Percentiles rank a stretch among this genome's conserved stretches.
phyloP scores from a whole-genome alignment of 495 filamentous ascomycete genomes.

The Daldinia caldariorum region DNA sequence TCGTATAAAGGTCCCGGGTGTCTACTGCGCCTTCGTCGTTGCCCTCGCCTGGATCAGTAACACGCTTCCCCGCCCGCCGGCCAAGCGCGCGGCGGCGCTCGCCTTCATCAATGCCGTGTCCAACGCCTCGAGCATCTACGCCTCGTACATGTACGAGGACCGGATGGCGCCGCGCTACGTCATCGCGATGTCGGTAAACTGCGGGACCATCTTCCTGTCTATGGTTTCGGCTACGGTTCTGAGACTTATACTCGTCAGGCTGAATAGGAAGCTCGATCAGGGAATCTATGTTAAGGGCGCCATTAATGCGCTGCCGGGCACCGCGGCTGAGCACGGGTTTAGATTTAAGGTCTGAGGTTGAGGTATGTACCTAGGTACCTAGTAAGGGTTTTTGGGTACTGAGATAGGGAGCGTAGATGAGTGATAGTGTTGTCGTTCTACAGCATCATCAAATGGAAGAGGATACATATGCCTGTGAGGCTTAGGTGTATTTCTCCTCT shows the following conservation, averaged over 20 bases:
- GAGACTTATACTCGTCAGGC: constrained; percentile 69
- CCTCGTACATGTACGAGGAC: constrained; percentile 70
- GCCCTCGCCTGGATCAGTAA: constrained; percentile 82
- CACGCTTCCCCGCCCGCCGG: constrained; percentile 81
- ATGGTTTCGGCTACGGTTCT: constrained; percentile 72
- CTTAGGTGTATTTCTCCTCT: not conserved
- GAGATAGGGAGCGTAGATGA: not conserved
- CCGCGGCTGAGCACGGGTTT: constrained; percentile 68
- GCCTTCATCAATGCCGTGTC: constrained; percentile 84
- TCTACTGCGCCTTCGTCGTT: constrained; percentile 77
- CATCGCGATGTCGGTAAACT: constrained; percentile 80
- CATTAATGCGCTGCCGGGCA: constrained; percentile 62
- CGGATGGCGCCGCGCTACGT: constrained; percentile 61
- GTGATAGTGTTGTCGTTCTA: not conserved
- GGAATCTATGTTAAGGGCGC: constrained; percentile 60
- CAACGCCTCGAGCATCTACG: constrained; percentile 80
- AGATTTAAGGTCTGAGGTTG: constrained; percentile 63
- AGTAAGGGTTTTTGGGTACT: not conserved
- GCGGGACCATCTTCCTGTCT: constrained; percentile 70
- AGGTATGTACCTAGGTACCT: too few relatives aligned
- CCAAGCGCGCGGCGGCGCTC: constrained; percentile 83
- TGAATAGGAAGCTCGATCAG: constrained; percentile 77
- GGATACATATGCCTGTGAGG: not conserved
- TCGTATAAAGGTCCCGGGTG: constrained; percentile 53
- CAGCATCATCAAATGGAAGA: not conserved